Evolutionary conservation across 2,329 filamentous ascomycete species (phyloP), one percentile per base, ranked within the genome.

Genomic region (Clarireedia hainanense): DNA sequence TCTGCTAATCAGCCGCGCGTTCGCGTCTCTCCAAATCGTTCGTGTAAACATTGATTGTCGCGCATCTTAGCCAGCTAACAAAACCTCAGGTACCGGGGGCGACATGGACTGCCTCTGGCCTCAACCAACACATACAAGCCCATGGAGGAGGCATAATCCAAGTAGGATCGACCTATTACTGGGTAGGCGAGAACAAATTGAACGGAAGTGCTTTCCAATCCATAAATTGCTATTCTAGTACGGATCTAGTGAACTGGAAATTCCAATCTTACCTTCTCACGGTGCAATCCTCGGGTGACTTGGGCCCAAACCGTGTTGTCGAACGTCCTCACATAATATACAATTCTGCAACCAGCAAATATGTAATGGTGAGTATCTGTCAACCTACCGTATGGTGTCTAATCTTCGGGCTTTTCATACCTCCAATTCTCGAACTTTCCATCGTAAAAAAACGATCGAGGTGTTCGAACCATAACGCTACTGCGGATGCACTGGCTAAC

Each of bases 161-260:
- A 61, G 78, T 80, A 1, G 74, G 75, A 45, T 74, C 72, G 9
- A 78, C 76, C 0, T 88, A 81, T 72, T 88, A 88, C 70, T 77
- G 83, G 71, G 79, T 87, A 36, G 85, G 85, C 15, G 85, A 88
- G 67, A 84, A 88, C 70, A 87, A 88, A 67, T 79, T 80, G 1
- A 71, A 78, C n/a, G 82, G 83, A 24, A 76, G 73, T 1, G 69
- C 73, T 0, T 88, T 87, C 67, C 77, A 81, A 57, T 82, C 82
- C 51, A 73, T 88, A 61, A 86, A 86, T 67, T 88, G 84, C 70
- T 88, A 87, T 68, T 80, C 79, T 0, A 84, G 80, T 14, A 74
- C 73, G 40, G 74, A 88, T 67, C 74, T 88, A 0, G 77, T 85
- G 0, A 75, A 84, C 60, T 88, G 85, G 85, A 79, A 72, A 0